Conservation (phyloP, 2,329 filamentous ascomycete genomes). For the Colletotrichum lini region DNA sequence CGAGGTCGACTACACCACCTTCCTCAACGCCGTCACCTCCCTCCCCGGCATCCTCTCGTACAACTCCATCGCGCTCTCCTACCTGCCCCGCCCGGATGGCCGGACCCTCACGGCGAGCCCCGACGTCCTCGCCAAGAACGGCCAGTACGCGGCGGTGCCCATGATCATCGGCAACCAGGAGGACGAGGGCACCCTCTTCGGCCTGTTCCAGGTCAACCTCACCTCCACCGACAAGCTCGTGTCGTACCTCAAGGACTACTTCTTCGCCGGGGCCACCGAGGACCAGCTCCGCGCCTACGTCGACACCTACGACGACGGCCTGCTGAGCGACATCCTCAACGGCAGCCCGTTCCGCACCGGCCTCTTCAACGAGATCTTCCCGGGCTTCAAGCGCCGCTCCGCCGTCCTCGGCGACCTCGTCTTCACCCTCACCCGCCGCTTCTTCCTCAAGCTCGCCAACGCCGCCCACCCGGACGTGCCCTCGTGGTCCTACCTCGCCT, state of each 20-base stretch:
- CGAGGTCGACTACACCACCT: slow-evolving; percentile 61
- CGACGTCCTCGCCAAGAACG: slow-evolving; percentile 61
- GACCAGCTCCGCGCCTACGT: slow-evolving; percentile 64
- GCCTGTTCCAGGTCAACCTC: slow-evolving; percentile 71
- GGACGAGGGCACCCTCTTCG: slow-evolving; percentile 77
- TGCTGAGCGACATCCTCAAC: slow-evolving; percentile 61
- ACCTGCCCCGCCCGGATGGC: slow-evolving; percentile 74
- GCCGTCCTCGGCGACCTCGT: slow-evolving; percentile 75
- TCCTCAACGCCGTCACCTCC: slow-evolving; percentile 70
- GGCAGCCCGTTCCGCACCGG: slow-evolving; percentile 74
- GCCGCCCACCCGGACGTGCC: slow-evolving; percentile 68
- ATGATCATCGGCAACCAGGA: slow-evolving; percentile 76
- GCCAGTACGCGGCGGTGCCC: slow-evolving; percentile 70
- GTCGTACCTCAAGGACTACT: slow-evolving; percentile 45
- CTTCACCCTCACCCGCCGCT: slow-evolving; percentile 59
- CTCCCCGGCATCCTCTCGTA: slow-evolving; percentile 72
- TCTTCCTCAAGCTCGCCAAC: slow-evolving; percentile 62
- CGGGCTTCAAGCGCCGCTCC: slow-evolving; percentile 75
- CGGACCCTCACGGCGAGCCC: slow-evolving; percentile 66
- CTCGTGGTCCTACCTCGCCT: slow-evolving; percentile 81
- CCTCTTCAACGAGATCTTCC: slow-evolving; percentile 71
- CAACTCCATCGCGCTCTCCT: slow-evolving; percentile 70
- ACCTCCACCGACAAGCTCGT: slow-evolving; percentile 65
- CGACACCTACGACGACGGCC: slow-evolving; percentile 65
- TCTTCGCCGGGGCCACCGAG: slow-evolving; percentile 46